Evolutionary conservation across 1,284 basidiomycete genomes (phyloP).

Genomic region (Cystobasidium pallidum): DNA sequence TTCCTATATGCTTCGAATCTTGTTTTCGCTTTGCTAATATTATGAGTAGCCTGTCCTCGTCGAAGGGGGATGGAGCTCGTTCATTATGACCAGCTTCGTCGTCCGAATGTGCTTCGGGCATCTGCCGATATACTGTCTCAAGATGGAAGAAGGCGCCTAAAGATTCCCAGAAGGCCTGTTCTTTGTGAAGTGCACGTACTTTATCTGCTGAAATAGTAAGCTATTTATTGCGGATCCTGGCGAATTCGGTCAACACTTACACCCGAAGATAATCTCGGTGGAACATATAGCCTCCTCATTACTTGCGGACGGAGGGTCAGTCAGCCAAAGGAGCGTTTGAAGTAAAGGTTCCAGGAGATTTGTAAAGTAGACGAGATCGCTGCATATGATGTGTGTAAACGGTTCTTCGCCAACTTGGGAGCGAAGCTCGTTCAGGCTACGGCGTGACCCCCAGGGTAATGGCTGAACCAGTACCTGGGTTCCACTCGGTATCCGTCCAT

Average conservation of each 20-base stretch:
- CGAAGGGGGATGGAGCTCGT: constrained; percentile 4
- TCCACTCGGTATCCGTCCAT: neutral
- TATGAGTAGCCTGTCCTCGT: constrained; percentile 34
- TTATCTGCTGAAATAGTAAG: constrained; percentile 16
- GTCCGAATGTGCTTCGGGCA: neutral
- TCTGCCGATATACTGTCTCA: neutral
- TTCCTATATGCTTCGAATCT: neutral
- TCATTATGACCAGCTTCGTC: neutral
- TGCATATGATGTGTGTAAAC: constrained; percentile 38
- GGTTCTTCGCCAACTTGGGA: neutral
- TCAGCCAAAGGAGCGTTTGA: constrained; percentile 35
- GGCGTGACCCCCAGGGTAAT: constrained; percentile 24
- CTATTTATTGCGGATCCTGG: neutral
- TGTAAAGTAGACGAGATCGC: constrained; percentile 43
- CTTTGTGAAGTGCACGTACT: constrained; percentile 27
- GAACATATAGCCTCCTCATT: neutral
- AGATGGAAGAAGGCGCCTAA: constrained; percentile 37
- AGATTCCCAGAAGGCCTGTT: constrained; percentile 39
- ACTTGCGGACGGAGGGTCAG: neutral
- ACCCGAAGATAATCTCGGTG: constrained; percentile 39
- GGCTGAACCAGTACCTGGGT: constrained; percentile 14
- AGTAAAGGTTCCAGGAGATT: constrained; percentile 38
- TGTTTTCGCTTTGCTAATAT: constrained; percentile 30
- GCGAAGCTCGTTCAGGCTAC: neutral
- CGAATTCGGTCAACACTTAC: neutral